Base-by-base conservation (phyloP, 2,329 filamentous ascomycete genomes). In the Phoma sp. region DNA sequence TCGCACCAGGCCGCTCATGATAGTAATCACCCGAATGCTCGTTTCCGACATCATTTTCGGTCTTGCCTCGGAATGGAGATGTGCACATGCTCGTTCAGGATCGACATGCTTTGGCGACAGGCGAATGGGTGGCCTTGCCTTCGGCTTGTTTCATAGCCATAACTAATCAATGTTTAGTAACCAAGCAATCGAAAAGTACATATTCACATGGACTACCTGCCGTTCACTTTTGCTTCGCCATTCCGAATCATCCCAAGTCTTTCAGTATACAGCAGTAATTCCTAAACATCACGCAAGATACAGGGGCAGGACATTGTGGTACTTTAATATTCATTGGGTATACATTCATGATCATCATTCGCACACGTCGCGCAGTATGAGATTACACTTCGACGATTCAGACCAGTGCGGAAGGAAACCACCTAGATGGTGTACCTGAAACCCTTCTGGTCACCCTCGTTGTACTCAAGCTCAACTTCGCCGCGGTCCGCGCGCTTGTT, bases 401-500 rank as follows among this genome's bases (percentile, higher is more conserved):
- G 15, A 4, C 20, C 10, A 3, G 15, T n/a, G 10, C 6, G 10
- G 11, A 10, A 20, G 4, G 9, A 3, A 21, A 29, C 25, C 11
- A 10, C 32, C 26, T 56, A 71, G 46, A 66, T 59, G 11, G 71
- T 74, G 46, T 74, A 74, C 42, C 71, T 65, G 62, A 74, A 74
- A 7, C 71, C 69, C 49, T 64, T 69, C 61, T 74, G 69, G 47
- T 69, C 62, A 18, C 63, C 59, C 39, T 69, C 73, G 23, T 61
- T 66, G 51, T 72, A 73, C 57, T 78, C 76, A 11, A 80, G 64
- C 54, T 76, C 65, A n/a, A 75, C 52, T 57, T 78, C 76, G 15
- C 77, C 77, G 5, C 76, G 66, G 28, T 73, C 77, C 0, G 73
- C 73, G 47, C 68, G 69, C 59, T 68, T 68, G 53, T 79, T 80